Conservation (phyloP, 1,284 basidiomycete genomes). For the Exsudoporus floridanus region DNA sequence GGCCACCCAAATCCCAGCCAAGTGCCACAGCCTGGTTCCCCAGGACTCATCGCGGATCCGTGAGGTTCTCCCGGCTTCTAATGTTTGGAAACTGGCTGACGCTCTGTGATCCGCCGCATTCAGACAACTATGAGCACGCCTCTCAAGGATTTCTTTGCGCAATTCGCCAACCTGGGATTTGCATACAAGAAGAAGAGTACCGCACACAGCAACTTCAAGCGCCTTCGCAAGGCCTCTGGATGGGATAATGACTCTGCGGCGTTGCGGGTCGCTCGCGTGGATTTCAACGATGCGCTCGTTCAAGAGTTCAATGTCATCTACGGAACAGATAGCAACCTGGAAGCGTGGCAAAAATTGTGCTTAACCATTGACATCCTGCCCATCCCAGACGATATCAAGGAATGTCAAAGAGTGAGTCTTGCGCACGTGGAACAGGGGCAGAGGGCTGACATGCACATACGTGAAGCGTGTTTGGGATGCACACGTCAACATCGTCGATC, state of each 20-base stretch:
- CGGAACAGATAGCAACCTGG: constrained; percentile 4
- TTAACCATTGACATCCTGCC: constrained; percentile 10
- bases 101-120: too few relatives aligned
- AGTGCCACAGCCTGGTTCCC: not conserved
- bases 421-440: not conserved
- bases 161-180: constrained; percentile 14
- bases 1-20: not conserved
- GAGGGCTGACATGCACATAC: not conserved
- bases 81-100: not conserved
- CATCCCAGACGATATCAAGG: constrained; percentile 4
- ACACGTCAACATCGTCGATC: constrained; percentile 19
- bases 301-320: constrained; percentile 12
- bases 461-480: constrained; percentile 17
- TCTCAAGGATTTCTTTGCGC: constrained; percentile 16
- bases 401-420: constrained; percentile 9
- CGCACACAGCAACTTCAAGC: constrained; percentile 14
- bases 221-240: not conserved
- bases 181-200: not conserved
- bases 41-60: not conserved
- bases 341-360: constrained; percentile 17
- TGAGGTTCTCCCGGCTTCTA: not conserved
- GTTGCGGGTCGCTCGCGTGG: not conserved
- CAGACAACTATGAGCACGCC: constrained; percentile 12
- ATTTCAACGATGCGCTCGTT: constrained; percentile 14
- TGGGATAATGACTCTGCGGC: not conserved